Base-by-base conservation (phyloP, 2,329 filamentous ascomycete genomes). In the Mariannaea sp. region DNA sequence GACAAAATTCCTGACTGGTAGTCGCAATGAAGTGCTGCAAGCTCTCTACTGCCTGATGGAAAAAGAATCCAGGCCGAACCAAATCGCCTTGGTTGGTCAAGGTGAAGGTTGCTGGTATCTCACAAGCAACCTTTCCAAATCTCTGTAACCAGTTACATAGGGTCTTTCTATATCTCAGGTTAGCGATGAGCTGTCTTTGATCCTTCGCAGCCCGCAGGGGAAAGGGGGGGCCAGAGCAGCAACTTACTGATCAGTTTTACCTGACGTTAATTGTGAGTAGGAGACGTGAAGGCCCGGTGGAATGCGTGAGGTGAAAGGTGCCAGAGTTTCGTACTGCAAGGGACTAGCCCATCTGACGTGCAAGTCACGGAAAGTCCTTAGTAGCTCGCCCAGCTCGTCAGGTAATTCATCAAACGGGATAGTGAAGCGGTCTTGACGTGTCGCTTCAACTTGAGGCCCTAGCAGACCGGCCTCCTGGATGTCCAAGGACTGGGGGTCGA, bases 201-300 rank as follows among this genome's bases (percentile, higher is more conserved):
- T 14, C 8, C 32, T 29, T 16, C 22, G 19, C 6, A 14, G 12
- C 24, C 39, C 17, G n/a, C 7, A 4, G 43, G 22, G 3, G 9
- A 14, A 24, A 12, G 3, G 13, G 45, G 14, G n/a, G 19, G 9
- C 13, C 20, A 10, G 17, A 9, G 16, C 26, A 30, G 46, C 42
- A 40, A 66, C 65, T 36, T 57, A 68, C 68, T 54, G 36, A 46
- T 67, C 53, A 36, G 43, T 38, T 22, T 51, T 49, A 36, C 22
- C 35, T 32, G 56, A 35, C 20, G 48, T 49, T 9, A 47, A 20
- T 0, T 88, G 88, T 0, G 87, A 89, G 68, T 87, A 92, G 64
- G 89, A 89, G 20, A 92, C 77, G 75, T 97, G 92, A 17, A 97
- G 75, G 3, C 93, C 93, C 1, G 92, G 86, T 2, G 90, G 85